Evolutionary conservation across 1,284 basidiomycete species (phyloP).

Genomic region (Grifola frondosa): DNA sequence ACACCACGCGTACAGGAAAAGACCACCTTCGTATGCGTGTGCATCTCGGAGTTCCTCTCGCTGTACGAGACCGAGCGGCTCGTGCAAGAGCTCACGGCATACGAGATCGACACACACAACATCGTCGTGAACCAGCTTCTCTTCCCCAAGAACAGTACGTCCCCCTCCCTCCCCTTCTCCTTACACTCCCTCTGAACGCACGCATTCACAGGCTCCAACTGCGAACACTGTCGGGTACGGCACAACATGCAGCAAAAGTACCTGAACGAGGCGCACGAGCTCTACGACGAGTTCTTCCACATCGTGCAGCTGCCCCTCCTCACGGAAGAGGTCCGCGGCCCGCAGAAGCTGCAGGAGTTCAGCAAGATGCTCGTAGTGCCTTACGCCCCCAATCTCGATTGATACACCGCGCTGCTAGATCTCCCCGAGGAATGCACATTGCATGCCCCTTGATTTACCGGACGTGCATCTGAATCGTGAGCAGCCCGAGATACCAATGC

Average conservation of each 20-base stretch:
- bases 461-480: no score
- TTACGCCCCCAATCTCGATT: conserved; percentile 36
- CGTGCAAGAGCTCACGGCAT: conserved; percentile 93
- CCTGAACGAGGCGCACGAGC: conserved; percentile 88
- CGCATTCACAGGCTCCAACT: conserved; percentile 71
- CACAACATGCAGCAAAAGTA: conserved; percentile 99
- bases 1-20: conserved; percentile 69
- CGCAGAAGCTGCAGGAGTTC: conserved; percentile 89
- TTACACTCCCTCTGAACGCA: not conserved
- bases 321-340: conserved; percentile 95
- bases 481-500: no score
- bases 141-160: conserved; percentile 85
- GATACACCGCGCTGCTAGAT: no score
- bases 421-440: no score
- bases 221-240: conserved; percentile 92
- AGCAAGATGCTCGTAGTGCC: conserved; percentile 83
- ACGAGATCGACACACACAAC: conserved; percentile 98
- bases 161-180: not conserved
- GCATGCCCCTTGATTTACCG: no score
- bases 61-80: conserved; percentile 98
- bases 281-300: conserved; percentile 97
- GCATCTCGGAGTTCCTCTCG: conserved; percentile 97
- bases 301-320: conserved; percentile 90
- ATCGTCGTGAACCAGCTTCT: conserved; percentile 98
- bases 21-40: conserved; percentile 97